Percentiles rank a stretch among this genome's conserved stretches.
Evolutionary conservation across 805 yeast genomes (phyloP).

Genomic region (Saccharomyces mikatae): DNA sequence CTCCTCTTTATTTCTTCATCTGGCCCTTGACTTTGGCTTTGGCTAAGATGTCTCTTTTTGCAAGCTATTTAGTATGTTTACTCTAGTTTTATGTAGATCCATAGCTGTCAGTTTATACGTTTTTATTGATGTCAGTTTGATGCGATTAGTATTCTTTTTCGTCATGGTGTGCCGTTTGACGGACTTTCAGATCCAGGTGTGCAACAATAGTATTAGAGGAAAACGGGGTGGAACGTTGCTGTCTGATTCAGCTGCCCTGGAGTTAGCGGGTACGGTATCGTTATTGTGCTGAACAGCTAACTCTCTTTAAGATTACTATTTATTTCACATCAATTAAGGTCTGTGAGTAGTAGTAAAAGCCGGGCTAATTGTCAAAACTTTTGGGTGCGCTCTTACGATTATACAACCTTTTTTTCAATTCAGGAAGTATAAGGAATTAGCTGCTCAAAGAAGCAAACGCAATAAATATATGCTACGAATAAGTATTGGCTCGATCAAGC

Average conservation of each 20-base stretch:
- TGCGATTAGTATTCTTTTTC: neutral
- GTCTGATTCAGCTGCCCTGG: neutral
- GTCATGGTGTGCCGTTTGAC: neutral
- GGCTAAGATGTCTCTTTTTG: neutral
- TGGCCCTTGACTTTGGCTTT: too few species aligned
- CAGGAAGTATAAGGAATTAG: neutral
- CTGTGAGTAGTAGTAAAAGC: neutral
- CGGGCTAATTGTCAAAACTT: neutral
- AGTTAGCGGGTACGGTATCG: neutral
- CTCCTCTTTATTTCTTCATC: neutral
- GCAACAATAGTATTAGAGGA: neutral
- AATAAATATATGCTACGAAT: neutral
- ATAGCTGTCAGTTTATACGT: neutral
- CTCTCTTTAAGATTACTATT: neutral
- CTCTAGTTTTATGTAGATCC: neutral
- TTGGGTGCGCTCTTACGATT: neutral
- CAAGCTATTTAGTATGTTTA: neutral
- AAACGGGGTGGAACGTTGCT: neutral
- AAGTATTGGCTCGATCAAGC: neutral
- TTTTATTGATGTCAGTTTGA: neutral
- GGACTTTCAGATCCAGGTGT: neutral
- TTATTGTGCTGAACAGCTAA: neutral
- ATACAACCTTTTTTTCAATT: neutral
- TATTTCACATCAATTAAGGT: neutral
- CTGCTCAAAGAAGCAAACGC: neutral